phyloP scores from a whole-genome alignment of 805 yeast species.

The Huiozyma naganishii region DNA sequence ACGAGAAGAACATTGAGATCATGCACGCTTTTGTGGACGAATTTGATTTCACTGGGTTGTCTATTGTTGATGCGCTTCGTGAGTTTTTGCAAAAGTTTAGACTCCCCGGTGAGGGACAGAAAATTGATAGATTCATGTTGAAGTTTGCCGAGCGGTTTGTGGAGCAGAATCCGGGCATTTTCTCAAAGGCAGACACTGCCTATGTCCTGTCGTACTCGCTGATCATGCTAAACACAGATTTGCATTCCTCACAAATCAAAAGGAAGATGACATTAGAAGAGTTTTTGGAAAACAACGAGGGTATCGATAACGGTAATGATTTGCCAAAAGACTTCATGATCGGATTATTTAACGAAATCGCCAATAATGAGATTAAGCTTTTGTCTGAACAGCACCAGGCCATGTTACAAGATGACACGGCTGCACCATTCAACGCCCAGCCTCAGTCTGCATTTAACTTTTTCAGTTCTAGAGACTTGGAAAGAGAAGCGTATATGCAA shows the following conservation, averaged over 20 bases:
- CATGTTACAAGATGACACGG: constrained; percentile 52
- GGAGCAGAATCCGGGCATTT: constrained; percentile 77
- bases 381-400: constrained; percentile 93
- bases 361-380: constrained; percentile 73
- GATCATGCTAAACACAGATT: constrained; percentile 87
- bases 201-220: constrained; percentile 88
- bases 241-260: constrained; percentile 79
- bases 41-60: constrained; percentile 59
- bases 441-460: constrained; percentile 38
- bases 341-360: constrained; percentile 68
- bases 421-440: constrained; percentile 26
- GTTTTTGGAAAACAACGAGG: constrained; percentile 76
- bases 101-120: constrained; percentile 96
- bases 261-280: constrained; percentile 81
- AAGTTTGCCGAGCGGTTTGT: constrained; percentile 90
- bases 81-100: constrained; percentile 77
- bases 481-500: constrained; percentile 76
- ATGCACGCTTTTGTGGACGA: constrained; percentile 91
- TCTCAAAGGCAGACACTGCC: constrained; percentile 89
- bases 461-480: constrained; percentile 61
- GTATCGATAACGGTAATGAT: constrained; percentile 85
- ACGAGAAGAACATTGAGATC: constrained; percentile 59
- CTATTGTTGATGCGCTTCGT: constrained; percentile 81
- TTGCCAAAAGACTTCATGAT: constrained; percentile 64
- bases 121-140: constrained; percentile 91